phyloP scores from a whole-genome alignment of 352 stramenopile genomes.

The Globisporangium okanoganense region DNA sequence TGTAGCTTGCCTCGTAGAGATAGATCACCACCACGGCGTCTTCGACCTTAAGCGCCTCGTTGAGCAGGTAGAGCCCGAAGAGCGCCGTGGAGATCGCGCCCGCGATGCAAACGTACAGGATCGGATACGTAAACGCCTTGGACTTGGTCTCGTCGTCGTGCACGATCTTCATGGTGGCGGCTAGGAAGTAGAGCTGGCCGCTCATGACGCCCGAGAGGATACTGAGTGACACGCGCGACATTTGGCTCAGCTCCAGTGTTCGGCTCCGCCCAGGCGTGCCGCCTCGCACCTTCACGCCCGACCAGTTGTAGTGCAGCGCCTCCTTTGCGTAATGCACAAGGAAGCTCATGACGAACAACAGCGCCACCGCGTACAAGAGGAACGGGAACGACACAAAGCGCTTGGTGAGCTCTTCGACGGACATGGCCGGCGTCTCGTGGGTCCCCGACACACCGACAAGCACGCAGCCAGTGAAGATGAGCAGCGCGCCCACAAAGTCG shows the following conservation, averaged over 20 bases:
- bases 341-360: conserved; percentile 40
- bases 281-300: not conserved
- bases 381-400: conserved; percentile 65
- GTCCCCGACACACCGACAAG: conserved; percentile 69
- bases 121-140: conserved; percentile 43
- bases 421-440: conserved; percentile 55
- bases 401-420: conserved; percentile 45
- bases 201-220: conserved; percentile 67
- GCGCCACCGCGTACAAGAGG: conserved; percentile 44
- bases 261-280: conserved; percentile 23
- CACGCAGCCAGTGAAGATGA: conserved; percentile 78
- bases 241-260: conserved; percentile 27
- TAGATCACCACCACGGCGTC: conserved; percentile 83
- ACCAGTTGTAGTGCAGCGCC: conserved; percentile 46
- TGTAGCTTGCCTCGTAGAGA: conserved; percentile 80
- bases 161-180: conserved; percentile 55
- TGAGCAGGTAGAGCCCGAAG: conserved; percentile 66
- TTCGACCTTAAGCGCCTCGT: conserved; percentile 75
- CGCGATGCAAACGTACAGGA: conserved; percentile 69
- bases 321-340: conserved; percentile 52
- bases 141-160: conserved; percentile 52
- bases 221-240: conserved; percentile 52
- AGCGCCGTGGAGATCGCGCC: conserved; percentile 63
- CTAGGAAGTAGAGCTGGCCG: conserved; percentile 78
- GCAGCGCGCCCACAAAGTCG: conserved; percentile 67